A percentile compares a stretch with the other conserved stretches of the same genome.
phyloP scores from a whole-genome alignment of 208 protist genomes.

The Acanthamoeba triangularis region DNA sequence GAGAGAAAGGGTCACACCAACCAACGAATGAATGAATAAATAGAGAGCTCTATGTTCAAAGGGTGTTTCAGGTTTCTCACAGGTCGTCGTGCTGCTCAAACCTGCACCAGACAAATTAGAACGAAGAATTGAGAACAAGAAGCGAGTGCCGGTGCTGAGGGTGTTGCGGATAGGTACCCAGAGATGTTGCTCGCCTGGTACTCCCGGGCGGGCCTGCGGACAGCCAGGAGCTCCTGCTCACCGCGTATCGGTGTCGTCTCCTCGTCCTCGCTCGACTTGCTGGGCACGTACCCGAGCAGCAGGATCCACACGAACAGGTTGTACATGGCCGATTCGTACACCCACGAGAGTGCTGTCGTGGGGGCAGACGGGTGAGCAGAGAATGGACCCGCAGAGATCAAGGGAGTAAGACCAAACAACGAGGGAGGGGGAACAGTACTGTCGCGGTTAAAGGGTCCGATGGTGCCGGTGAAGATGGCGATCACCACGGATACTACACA shows the following conservation, averaged over 20 bases:
- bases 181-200: neutral
- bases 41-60: too few relatives aligned
- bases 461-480: constrained; percentile 55
- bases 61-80: too few relatives aligned
- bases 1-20: too few relatives aligned
- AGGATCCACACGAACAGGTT: constrained; percentile 56
- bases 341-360: constrained; percentile 28
- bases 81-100: too few relatives aligned
- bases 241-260: neutral
- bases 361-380: too few relatives aligned
- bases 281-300: neutral
- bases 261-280: neutral
- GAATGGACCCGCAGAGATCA: too few relatives aligned
- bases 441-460: constrained; percentile 60
- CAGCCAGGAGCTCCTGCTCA: constrained; percentile 12
- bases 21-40: too few relatives aligned
- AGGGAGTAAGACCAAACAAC: too few relatives aligned
- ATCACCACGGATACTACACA: constrained; percentile 57
- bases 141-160: too few relatives aligned
- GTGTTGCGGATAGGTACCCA: neutral
- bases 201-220: neutral
- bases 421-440: neutral
- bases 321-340: constrained; percentile 72
- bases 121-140: too few relatives aligned
- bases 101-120: too few relatives aligned